Conservation (phyloP, 2,329 filamentous ascomycete species). For the Simplicillium sp. region DNA sequence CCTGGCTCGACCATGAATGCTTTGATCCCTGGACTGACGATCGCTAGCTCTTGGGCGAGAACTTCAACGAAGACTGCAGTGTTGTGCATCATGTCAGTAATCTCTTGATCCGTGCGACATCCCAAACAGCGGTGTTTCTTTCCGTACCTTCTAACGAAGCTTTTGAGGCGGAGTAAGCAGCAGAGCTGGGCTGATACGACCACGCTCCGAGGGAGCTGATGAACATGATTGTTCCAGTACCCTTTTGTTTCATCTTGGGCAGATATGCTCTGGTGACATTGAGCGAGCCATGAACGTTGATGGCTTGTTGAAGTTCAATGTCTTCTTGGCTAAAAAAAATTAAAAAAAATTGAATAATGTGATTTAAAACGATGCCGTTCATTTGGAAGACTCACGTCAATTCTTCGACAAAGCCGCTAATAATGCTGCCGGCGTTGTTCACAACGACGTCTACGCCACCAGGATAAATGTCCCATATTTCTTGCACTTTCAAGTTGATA, state of each 20-base stretch:
- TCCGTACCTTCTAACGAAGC: constrained; percentile 19
- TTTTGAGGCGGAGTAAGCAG: constrained; percentile 20
- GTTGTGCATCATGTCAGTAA: too few species aligned
- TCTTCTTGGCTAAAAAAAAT: constrained; percentile 13
- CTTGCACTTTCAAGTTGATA: too few species aligned
- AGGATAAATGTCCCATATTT: too few species aligned
- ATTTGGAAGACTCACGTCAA: too few species aligned
- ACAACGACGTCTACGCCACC: too few species aligned
- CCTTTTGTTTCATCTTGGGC: constrained; percentile 18
- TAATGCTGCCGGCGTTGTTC: too few species aligned
- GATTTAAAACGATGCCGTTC: too few species aligned
- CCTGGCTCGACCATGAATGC: constrained; percentile 27
- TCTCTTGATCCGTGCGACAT: too few species aligned
- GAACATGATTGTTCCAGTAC: constrained; percentile 20
- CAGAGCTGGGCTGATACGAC: constrained; percentile 19
- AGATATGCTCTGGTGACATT: constrained; percentile 24
- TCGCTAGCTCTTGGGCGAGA: constrained; percentile 14
- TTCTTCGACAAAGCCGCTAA: too few species aligned
- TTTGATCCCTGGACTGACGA: constrained; percentile 18
- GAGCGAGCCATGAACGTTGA: constrained; percentile 28
- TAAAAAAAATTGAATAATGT: too few species aligned
- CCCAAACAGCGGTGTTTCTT: too few species aligned
- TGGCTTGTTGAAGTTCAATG: constrained; percentile 14
- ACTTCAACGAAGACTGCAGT: constrained; percentile 10
- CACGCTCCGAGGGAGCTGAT: constrained; percentile 25